These are phyloP conservation scores for Dunaliella primolecta DNA, from an alignment of 139 green algal species.

Conservation along the genomic window DNA sequence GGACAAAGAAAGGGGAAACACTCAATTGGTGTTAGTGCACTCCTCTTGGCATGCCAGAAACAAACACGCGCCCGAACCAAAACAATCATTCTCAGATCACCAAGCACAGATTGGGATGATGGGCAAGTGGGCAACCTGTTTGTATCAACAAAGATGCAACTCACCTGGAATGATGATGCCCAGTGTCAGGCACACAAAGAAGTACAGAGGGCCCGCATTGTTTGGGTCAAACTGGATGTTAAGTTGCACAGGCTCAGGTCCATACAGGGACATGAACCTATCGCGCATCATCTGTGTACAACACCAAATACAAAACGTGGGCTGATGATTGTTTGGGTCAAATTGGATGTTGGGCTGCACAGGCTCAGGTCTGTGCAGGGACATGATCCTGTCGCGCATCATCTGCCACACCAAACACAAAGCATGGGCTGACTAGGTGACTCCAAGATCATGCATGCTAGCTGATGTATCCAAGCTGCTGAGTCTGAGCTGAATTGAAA, in stretches of 20 bases:
- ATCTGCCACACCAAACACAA: conserved; percentile 21
- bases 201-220: conserved; percentile 44
- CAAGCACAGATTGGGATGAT: too few relatives aligned
- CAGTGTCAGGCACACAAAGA: conserved; percentile 51
- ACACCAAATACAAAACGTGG: too few relatives aligned
- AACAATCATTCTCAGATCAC: too few relatives aligned
- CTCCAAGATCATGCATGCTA: neutral
- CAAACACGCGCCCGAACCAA: too few relatives aligned
- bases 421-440: neutral
- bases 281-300: conserved; percentile 30
- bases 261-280: conserved; percentile 17
- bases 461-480: too few relatives aligned
- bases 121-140: too few relatives aligned
- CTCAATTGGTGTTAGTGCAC: too few relatives aligned
- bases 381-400: conserved; percentile 34
- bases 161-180: conserved; percentile 48
- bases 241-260: conserved; percentile 5
- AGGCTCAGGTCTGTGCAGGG: conserved; percentile 9
- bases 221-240: conserved; percentile 25
- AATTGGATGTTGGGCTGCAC: conserved; percentile 5
- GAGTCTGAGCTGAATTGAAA: too few relatives aligned
- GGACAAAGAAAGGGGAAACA: too few relatives aligned
- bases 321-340: conserved; percentile 29
- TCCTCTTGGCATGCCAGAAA: too few relatives aligned
- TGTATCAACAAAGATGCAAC: too few relatives aligned